phyloP scores from a whole-genome alignment of 1,139 yeast genomes.

The Sugiyamaella neomexicana region DNA sequence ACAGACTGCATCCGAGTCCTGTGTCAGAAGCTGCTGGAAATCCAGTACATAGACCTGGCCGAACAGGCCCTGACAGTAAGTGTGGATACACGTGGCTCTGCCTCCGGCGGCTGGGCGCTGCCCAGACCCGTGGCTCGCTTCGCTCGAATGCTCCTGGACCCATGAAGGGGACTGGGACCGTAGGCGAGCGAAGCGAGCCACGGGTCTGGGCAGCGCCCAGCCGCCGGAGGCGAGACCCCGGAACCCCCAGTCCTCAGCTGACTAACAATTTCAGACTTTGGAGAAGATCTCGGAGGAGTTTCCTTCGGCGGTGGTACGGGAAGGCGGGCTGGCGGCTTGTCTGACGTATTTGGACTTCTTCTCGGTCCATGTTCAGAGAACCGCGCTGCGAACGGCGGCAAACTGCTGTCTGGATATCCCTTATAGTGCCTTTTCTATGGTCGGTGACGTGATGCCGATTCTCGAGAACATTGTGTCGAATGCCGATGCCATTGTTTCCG shows the following conservation, averaged over 20 bases:
- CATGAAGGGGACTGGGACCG: too few species aligned
- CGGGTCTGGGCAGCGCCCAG: constrained; percentile 2
- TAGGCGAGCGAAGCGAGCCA: neutral
- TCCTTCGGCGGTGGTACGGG: constrained; percentile 40
- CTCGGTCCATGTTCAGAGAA: constrained; percentile 85
- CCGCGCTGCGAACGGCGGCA: constrained; percentile 75
- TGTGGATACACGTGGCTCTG: neutral
- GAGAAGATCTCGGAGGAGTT: constrained; percentile 42
- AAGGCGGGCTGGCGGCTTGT: constrained; percentile 68
- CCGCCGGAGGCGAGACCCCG: neutral
- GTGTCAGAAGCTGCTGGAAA: constrained; percentile 67
- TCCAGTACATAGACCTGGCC: constrained; percentile 83
- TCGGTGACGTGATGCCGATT: constrained; percentile 60
- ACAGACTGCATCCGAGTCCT: constrained; percentile 64
- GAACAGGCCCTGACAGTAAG: constrained; percentile 84
- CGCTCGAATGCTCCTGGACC: too few species aligned
- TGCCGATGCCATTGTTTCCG: constrained; percentile 66
- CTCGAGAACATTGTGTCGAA: constrained; percentile 62
- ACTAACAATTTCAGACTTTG: constrained; percentile 31
- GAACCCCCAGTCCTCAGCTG: neutral
- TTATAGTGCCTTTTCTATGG: constrained; percentile 47
- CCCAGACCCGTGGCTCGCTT: neutral
- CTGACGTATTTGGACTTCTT: constrained; percentile 81
- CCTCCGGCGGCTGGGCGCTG: neutral
- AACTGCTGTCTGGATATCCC: constrained; percentile 63